A percentile compares a stretch with the other conserved stretches of the same genome.
Conservation (phyloP, 441 rosid species). For the Biscutella laevigata region DNA sequence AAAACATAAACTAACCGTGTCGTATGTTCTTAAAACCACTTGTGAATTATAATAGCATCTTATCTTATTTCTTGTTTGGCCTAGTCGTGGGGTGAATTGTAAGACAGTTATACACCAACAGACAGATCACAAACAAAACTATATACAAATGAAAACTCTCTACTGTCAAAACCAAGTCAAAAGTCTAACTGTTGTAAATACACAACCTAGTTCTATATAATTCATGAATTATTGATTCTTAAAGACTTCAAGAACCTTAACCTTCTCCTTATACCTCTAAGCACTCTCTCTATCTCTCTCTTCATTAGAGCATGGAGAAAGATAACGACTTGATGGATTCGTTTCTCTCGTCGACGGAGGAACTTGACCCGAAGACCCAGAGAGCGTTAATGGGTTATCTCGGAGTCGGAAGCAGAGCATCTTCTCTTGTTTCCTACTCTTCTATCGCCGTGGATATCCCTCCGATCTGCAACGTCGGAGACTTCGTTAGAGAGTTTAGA, state of each 20-base stretch:
- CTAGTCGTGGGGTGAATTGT: conserved; percentile 9
- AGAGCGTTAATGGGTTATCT: conserved; percentile 23
- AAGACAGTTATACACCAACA: conserved; percentile 3
- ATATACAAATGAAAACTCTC: background rate
- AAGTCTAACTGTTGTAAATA: conserved; percentile 3
- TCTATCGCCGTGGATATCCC: conserved; percentile 33
- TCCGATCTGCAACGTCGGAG: conserved; percentile 32
- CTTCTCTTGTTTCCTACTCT: conserved; percentile 26
- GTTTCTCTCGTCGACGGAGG: conserved; percentile 19
- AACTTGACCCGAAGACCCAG: conserved; percentile 19
- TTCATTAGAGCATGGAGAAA: conserved; percentile 19
- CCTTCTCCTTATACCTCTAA: conserved; percentile 1
- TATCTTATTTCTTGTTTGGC: background rate
- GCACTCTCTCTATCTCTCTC: background rate
- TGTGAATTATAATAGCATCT: background rate
- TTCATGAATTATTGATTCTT: background rate
- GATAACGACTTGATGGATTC: conserved; percentile 12
- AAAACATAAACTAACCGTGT: background rate
- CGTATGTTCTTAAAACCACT: background rate
- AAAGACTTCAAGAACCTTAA: background rate
- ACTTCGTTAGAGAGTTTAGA: conserved; percentile 30
- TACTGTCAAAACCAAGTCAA: conserved; percentile 20
- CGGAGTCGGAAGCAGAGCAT: conserved; percentile 27
- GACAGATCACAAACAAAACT: background rate
- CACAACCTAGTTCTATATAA: too few relatives aligned